Evolutionary conservation across 169 alveolate genomes (phyloP).

Genomic region (Plasmodium inui): DNA sequence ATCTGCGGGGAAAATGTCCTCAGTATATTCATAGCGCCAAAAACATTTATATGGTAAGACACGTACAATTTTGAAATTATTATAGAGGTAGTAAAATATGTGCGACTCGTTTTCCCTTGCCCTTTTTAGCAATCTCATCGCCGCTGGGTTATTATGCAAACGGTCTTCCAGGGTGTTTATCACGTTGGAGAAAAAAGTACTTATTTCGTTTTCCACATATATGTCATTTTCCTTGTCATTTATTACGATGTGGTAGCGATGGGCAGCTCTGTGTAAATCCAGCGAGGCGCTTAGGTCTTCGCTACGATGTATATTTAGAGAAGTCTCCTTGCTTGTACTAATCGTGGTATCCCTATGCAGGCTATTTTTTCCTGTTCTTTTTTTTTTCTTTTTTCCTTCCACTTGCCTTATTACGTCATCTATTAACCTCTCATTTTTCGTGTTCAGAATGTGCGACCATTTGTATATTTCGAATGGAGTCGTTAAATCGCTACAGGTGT

Average conservation of each 20-base stretch:
- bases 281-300: neutral
- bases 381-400: constrained; percentile 12
- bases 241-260: constrained; percentile 31
- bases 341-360: neutral
- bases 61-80: constrained; percentile 32
- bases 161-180: constrained; percentile 26
- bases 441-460: constrained; percentile 64
- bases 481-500: neutral
- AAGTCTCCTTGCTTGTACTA: neutral
- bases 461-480: constrained; percentile 69
- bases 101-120: constrained; percentile 48
- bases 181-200: constrained; percentile 16
- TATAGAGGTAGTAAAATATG: constrained; percentile 50
- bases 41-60: constrained; percentile 56
- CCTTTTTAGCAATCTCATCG: neutral
- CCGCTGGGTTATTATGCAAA: constrained; percentile 10
- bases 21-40: constrained; percentile 60
- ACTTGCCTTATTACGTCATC: constrained; percentile 50
- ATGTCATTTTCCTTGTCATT: constrained; percentile 73
- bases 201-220: constrained; percentile 38
- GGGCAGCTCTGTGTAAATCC: constrained; percentile 19
- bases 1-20: neutral
- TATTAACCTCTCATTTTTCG: constrained; percentile 50
- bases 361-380: neutral
- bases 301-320: neutral